Conservation (phyloP, 2,329 filamentous ascomycete genomes). For the Sporothrix protearum region DNA sequence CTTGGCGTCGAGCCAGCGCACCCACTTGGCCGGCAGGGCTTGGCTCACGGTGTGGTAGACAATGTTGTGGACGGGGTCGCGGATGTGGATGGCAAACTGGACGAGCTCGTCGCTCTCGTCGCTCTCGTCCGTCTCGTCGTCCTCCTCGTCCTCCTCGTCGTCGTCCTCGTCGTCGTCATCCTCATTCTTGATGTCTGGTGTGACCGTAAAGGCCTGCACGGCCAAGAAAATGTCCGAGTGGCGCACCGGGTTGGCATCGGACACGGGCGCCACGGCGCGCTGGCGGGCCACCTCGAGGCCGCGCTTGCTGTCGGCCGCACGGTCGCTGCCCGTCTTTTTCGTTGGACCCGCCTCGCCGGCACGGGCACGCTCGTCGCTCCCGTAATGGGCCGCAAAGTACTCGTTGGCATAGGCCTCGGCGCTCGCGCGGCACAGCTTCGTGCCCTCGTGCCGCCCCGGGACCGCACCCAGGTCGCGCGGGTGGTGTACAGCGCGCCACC, state of each 20-base stretch:
- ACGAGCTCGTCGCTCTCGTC: conserved; percentile 60
- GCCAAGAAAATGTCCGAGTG: conserved; percentile 93
- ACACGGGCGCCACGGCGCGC: conserved; percentile 72
- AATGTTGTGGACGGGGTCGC: conserved; percentile 89
- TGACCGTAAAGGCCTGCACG: conserved; percentile 71
- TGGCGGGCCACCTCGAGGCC: conserved; percentile 77
- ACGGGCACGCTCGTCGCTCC: conserved; percentile 40
- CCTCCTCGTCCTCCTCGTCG: conserved; percentile 60
- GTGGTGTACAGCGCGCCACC: conserved; percentile 75
- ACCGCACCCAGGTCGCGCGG: conserved; percentile 76
- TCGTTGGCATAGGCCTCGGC: conserved; percentile 85
- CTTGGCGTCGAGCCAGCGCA: conserved; percentile 83
- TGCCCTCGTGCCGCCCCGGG: conserved; percentile 77
- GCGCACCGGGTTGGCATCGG: conserved; percentile 82
- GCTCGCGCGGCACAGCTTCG: conserved; percentile 83
- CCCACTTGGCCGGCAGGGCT: conserved; percentile 77
- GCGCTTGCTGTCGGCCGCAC: conserved; percentile 17
- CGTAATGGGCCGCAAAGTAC: conserved; percentile 71
- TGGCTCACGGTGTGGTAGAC: conserved; percentile 82
- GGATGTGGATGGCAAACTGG: conserved; percentile 72
- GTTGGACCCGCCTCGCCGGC: conserved; percentile 40
- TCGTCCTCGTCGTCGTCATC: conserved; percentile 66
- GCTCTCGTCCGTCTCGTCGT: conserved; percentile 66
- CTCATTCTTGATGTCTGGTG: conserved; percentile 54
- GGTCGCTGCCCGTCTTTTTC: neutral